phyloP scores from a whole-genome alignment of 1,284 basidiomycete genomes.

The Moesziomyces globuligerus region DNA sequence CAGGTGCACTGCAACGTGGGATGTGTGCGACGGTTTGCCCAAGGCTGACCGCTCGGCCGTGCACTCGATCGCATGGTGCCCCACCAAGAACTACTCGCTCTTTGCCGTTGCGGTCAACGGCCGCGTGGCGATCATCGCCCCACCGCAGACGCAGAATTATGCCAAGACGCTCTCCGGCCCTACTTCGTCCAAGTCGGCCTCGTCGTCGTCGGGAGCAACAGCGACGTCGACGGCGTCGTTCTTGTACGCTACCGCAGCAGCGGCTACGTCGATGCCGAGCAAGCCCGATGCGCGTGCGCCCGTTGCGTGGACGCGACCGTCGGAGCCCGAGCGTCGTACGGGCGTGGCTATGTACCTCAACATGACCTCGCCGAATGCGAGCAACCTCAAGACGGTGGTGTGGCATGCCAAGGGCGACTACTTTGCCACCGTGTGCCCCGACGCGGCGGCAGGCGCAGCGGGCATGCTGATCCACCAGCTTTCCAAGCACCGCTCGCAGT shows the following conservation, averaged over 20 bases:
- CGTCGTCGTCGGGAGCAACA: constrained; percentile 59
- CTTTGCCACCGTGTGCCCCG: constrained; percentile 79
- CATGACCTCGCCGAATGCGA: constrained; percentile 70
- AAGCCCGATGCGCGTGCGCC: constrained; percentile 57
- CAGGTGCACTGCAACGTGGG: constrained; percentile 88
- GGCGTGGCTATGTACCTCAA: constrained; percentile 69
- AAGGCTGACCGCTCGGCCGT: constrained; percentile 70
- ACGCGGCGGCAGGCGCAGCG: constrained; percentile 74
- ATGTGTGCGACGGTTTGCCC: constrained; percentile 70
- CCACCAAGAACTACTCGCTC: constrained; percentile 82
- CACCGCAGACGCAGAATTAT: constrained; percentile 70
- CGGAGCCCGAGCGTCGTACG: constrained; percentile 69
- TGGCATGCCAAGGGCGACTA: constrained; percentile 98
- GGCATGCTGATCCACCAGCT: constrained; percentile 94
- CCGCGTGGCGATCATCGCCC: constrained; percentile 82
- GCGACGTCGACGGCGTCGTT: constrained; percentile 51
- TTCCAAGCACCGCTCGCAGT: constrained; percentile 91
- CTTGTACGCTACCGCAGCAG: constrained; percentile 55
- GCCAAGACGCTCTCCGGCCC: constrained; percentile 68
- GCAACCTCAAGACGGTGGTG: constrained; percentile 82
- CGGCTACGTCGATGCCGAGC: constrained; percentile 38
- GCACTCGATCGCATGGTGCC: constrained; percentile 91
- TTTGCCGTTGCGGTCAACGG: constrained; percentile 77
- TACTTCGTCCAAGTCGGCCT: constrained; percentile 65
- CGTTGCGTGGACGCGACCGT: constrained; percentile 71